A percentile compares a stretch with the other conserved stretches of the same genome.
phyloP scores from a whole-genome alignment of 768 basidiomycete genomes.

The Calocybe gangraenosa region DNA sequence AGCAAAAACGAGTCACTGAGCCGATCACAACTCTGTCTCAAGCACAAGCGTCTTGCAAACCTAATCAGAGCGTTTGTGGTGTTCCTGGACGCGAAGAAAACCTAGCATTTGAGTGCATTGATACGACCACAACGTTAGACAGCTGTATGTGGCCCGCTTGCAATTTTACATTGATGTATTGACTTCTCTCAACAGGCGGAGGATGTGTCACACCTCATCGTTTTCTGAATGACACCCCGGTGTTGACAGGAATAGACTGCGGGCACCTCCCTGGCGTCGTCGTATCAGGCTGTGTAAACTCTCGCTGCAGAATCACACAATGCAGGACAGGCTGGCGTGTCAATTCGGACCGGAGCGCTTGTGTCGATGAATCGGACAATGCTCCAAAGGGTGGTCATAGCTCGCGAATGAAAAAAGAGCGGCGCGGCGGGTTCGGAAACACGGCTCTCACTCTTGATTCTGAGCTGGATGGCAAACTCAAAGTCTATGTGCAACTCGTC shows the following conservation, averaged over 20 bases:
- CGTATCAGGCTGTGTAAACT: constrained; percentile 19
- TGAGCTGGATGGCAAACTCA: constrained; percentile 15
- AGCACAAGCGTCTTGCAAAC: constrained; percentile 25
- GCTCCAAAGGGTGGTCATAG: constrained; percentile 8
- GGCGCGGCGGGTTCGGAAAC: constrained; percentile 4
- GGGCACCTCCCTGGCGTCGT: constrained; percentile 22
- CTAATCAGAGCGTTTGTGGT: constrained; percentile 32
- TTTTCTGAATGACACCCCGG: constrained; percentile 21
- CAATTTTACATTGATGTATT: too few relatives aligned
- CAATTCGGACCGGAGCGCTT: constrained; percentile 16
- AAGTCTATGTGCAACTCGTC: constrained; percentile 18
- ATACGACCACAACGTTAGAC: constrained; percentile 28
- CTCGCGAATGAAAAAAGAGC: constrained; percentile 18
- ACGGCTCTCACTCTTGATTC: constrained; percentile 13
- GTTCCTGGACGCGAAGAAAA: constrained; percentile 25
- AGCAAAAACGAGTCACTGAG: constrained; percentile 8
- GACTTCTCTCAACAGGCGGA: too few relatives aligned
- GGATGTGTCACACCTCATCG: constrained; percentile 35
- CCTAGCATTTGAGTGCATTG: constrained; percentile 34
- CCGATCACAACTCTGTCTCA: constrained; percentile 24
- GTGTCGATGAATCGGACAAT: constrained; percentile 11
- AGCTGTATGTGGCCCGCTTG: constrained; percentile 41
- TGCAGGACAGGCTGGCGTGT: constrained; percentile 27
- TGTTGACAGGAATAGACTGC: constrained; percentile 25
- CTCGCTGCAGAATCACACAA: constrained; percentile 23